Evolutionary conservation across 2,329 filamentous ascomycete species (phyloP), one percentile per base, ranked within the genome.

Genomic region (Talaromyces atroroseus): DNA sequence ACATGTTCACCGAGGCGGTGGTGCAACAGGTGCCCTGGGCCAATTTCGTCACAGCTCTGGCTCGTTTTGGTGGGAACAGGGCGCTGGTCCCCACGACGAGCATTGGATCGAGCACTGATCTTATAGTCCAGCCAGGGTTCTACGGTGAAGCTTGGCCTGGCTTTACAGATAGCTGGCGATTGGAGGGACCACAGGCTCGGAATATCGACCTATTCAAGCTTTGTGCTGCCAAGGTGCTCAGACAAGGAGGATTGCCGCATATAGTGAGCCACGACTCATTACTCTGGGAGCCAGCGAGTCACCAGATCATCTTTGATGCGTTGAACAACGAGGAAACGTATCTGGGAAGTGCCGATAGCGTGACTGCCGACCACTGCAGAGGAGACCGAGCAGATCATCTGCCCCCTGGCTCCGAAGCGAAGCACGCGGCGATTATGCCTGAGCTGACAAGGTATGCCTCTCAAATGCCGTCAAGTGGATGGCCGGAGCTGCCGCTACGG

Each of bases 211-310:
- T 49, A 10, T 49, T 49, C 32, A 49, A 49, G 32, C 29, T 49
- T 34, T 49, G 48, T 16, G 48, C 48, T 24, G 32, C 18, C 5
- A 38, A 38, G 10, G 34, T 20, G 32, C 18, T 49, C 18, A 38
- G 6, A 38, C 11, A 18, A 36, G 32, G 47, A n/a, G 32, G 6
- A n/a, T 49, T 38, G 10, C 47, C 47, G 47, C 49, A 52, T 52
- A 6, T 52, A 29, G 38, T 44, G 49, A 52, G 34, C n/a, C 49
- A 52, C 12, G 49, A 52, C 23, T 52, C 49, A 26, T 44, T 52
- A 11, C 49, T 44, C 10, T 52, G 49, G 49, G 38, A 52, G 16
- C n/a, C 49, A 11, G 49, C 49, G 10, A 52, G 49, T 29, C 23
- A 49, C 20, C 18, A 49, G 12, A 49, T 49, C 4, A 49, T 49